These are phyloP conservation scores for Micractinium sp. DNA, from an alignment of 139 green algal species.

Conservation along the genomic window DNA sequence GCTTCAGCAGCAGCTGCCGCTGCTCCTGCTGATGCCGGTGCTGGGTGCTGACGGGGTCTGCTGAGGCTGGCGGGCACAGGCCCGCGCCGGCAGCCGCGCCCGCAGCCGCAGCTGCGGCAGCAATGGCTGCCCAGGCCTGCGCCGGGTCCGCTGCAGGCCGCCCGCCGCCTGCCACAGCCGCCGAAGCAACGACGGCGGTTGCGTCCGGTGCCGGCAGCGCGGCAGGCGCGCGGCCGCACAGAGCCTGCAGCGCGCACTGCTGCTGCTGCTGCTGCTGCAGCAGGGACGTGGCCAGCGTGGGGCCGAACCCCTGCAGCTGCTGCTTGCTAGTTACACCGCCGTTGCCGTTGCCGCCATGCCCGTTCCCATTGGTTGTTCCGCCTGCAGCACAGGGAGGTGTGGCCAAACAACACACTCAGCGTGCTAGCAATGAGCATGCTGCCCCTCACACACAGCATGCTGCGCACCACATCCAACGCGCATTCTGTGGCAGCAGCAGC, in stretches of 20 bases:
- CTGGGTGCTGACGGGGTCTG: background rate
- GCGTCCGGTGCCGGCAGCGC: background rate
- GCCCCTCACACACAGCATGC: background rate
- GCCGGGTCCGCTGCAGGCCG: background rate
- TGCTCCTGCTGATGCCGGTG: background rate
- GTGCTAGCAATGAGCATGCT: background rate
- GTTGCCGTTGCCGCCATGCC: constrained; percentile 38
- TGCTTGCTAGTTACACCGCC: constrained; percentile 36
- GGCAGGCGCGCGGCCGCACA: background rate
- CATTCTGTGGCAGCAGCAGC: background rate
- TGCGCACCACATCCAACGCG: background rate
- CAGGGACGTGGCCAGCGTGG: background rate
- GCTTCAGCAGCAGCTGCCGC: constrained; percentile 7
- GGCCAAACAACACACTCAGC: background rate
- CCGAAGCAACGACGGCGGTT: background rate
- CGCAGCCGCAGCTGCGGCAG: background rate
- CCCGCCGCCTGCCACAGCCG: background rate
- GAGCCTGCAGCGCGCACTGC: background rate
- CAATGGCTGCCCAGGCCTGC: background rate
- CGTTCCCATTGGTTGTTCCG: constrained; percentile 37
- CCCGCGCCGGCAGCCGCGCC: background rate
- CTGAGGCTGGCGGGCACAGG: background rate
- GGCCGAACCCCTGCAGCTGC: background rate
- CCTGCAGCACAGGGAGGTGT: background rate
- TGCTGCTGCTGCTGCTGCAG: background rate